Evolutionary conservation across 306 rosid genomes (phyloP).

Genomic region (Rosa chinensis): DNA sequence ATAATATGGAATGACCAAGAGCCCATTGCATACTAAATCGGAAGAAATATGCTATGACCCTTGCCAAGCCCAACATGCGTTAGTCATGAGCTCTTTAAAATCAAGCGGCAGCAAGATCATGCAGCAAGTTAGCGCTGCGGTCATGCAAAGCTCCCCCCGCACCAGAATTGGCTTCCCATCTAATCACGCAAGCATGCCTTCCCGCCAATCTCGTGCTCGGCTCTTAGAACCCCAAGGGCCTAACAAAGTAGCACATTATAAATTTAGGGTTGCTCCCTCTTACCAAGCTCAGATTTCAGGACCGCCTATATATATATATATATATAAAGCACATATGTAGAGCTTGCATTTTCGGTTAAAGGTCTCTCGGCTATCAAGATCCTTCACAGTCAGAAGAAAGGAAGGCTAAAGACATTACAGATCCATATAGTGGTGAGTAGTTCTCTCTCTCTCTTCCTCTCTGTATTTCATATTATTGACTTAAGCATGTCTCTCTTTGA

Average conservation of each 20-base stretch:
- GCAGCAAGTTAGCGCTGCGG: constrained; percentile 11
- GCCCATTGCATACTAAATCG: neutral
- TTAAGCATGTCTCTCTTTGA: neutral
- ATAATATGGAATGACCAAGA: too few species aligned
- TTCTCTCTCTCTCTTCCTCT: neutral
- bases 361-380: neutral
- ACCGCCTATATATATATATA: neutral
- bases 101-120: neutral
- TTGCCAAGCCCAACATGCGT: neutral
- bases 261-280: neutral
- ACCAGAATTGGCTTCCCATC: constrained; percentile 29
- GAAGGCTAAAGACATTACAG: neutral
- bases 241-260: neutral
- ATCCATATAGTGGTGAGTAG: neutral
- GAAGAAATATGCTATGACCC: neutral
- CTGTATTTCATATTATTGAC: neutral
- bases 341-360: neutral
- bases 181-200: constrained; percentile 15
- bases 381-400: neutral
- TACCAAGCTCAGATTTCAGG: neutral
- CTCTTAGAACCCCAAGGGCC: neutral
- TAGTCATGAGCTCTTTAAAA: neutral
- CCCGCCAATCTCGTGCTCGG: neutral
- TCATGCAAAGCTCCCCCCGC: constrained; percentile 30
- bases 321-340: neutral